Base-by-base conservation (phyloP, 257 asterid genomes). In the Gentiana straminea region DNA sequence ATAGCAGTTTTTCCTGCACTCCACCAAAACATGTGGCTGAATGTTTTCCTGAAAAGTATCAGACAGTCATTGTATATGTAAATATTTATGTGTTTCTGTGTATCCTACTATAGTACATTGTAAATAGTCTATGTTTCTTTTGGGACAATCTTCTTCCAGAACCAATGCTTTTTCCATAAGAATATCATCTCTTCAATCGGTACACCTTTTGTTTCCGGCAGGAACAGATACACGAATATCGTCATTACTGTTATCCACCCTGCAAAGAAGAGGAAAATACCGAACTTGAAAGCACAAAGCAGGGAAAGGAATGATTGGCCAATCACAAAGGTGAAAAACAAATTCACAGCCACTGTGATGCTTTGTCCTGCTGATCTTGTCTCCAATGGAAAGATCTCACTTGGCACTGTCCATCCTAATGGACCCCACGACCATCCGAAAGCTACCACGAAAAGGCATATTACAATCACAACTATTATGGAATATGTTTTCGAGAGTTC, bases 391-490 rank as follows among this genome's bases (percentile, higher is more conserved):
- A 88, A 88, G 53, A 88, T 82, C 77, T 88, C 97, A n/a, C 97
- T 88, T 10, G 97, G 97, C 38, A 88, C 86, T 3, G 94, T 84
- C 97, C 97, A 88, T 3, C 97, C 97, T 12, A 88, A 69, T 1
- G 90, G 90, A 3, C 97, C 97, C 97, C 94, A 88, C 12, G 97
- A 88, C 83, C 89, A 82, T 60, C 97, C 97, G 64, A 84, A 88
- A 2, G 94, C 95, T 33, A 68, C 61, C 3, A 88, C 94, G 37
- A 88, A 84, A 49, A 84, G 76, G 73, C 95, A 88, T 66, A 84
- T 72, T 6, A 82, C 52, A 39, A 72, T 75, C 70, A 84, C 86
- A 51, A 88, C 90, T 33, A 83, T 24, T n/a, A 76, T 38, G 1
- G 95, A 84, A 64, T 49, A 75, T 44, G 72, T 60, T 74, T 80